Conservation (phyloP, 306 rosid genomes). For the Oemleria cerasiformis region DNA sequence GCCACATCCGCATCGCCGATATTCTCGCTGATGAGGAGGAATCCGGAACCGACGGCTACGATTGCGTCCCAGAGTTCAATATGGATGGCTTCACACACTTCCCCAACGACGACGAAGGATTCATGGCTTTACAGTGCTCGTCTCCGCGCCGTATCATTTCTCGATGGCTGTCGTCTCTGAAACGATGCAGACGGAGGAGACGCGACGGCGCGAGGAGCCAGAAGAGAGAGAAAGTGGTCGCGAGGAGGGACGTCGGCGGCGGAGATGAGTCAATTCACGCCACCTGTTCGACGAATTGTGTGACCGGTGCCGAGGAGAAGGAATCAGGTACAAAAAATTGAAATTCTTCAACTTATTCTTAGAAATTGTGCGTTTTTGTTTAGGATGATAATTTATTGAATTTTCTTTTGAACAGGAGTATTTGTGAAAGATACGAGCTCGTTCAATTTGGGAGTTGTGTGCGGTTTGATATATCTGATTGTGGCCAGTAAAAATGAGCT, state of each 20-base stretch:
- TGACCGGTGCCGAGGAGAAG: conserved; percentile 7
- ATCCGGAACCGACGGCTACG: conserved; percentile 20
- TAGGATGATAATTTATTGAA: not conserved
- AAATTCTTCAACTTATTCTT: conserved; percentile 10
- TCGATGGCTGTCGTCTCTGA: conserved; percentile 46
- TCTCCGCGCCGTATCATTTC: conserved; percentile 50
- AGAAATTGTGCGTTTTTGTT: not conserved
- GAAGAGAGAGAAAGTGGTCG: conserved; percentile 15
- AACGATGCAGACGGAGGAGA: conserved; percentile 29
- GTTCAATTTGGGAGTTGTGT: conserved; percentile 80
- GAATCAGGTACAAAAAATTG: conserved; percentile 36
- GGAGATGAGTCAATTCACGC: not conserved
- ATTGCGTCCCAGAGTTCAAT: conserved; percentile 4
- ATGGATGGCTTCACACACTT: conserved; percentile 35
- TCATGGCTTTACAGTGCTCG: conserved; percentile 30
- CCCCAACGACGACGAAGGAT: not conserved
- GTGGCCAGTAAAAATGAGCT: conserved; percentile 68
- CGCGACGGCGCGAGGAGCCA: conserved; percentile 2
- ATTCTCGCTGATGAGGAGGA: conserved; percentile 39
- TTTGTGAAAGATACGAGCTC: conserved; percentile 37
- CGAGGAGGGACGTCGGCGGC: conserved; percentile 6
- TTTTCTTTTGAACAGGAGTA: conserved; percentile 33
- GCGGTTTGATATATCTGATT: conserved; percentile 62
- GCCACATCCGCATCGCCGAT: conserved; percentile 53
- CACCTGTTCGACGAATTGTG: conserved; percentile 26